A percentile compares a stretch with the other conserved stretches of the same genome.
Conservation (phyloP, 371 early-diverging fungal genomes). For the Mortierella sp. region DNA sequence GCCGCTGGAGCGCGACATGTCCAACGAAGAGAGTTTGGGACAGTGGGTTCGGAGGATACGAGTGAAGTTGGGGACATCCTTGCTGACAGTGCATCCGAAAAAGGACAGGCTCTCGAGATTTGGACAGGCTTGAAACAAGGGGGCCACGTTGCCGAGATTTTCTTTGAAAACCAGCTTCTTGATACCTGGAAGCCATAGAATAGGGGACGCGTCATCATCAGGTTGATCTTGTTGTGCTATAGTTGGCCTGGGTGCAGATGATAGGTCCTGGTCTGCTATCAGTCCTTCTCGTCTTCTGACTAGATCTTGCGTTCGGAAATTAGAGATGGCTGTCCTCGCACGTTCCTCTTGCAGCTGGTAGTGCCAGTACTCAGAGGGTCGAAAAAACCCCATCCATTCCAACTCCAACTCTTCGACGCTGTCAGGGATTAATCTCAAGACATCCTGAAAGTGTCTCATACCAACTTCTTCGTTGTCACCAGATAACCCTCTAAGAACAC, state of each 20-base stretch:
- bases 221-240: background rate
- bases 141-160: background rate
- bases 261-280: too few relatives aligned
- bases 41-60: background rate
- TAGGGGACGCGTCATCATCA: background rate
- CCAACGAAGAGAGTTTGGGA: background rate
- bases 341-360: too few relatives aligned
- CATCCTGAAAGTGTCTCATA: background rate
- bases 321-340: too few relatives aligned
- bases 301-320: too few relatives aligned
- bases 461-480: background rate
- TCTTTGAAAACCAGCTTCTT: background rate
- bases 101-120: background rate
- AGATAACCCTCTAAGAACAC: background rate
- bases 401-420: background rate
- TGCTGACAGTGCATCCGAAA: background rate
- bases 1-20: background rate
- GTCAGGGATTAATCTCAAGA: background rate
- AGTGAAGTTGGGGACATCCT: background rate
- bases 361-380: too few relatives aligned
- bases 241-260: background rate
- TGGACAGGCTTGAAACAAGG: background rate
- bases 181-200: background rate
- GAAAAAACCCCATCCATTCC: background rate
- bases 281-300: too few relatives aligned